These are phyloP conservation scores for Phlebopus sp. DNA, from an alignment of 1,284 basidiomycete genomes.

Conservation along the genomic window DNA sequence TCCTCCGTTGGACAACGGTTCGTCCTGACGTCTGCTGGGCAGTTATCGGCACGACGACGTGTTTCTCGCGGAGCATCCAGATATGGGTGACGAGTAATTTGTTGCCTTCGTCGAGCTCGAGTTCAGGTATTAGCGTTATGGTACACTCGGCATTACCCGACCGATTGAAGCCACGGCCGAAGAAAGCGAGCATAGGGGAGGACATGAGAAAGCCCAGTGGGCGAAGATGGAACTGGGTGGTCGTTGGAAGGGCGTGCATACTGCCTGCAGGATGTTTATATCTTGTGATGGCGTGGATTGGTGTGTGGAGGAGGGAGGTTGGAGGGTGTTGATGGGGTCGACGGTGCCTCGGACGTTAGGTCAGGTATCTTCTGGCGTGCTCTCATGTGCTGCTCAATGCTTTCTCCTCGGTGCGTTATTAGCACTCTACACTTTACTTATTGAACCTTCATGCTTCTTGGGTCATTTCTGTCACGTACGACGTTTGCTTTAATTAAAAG, in stretches of 20 bases:
- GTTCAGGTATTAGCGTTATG: conserved; percentile 3
- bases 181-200: conserved; percentile 36
- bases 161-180: conserved; percentile 15
- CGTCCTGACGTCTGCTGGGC: conserved; percentile 79
- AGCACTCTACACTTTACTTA: no score
- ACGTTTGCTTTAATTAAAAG: no score
- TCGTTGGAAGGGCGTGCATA: conserved; percentile 62
- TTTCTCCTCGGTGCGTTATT: background rate
- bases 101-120: conserved; percentile 7
- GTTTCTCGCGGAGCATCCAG: conserved; percentile 67
- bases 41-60: conserved; percentile 78
- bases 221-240: conserved; percentile 70
- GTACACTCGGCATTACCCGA: conserved; percentile 13
- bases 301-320: conserved; percentile 42
- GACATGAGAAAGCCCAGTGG: conserved; percentile 43
- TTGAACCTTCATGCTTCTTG: no score
- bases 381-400: conserved; percentile 1
- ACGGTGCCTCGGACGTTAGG: background rate
- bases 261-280: conserved; percentile 70
- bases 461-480: no score
- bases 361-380: background rate
- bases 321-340: conserved; percentile 33
- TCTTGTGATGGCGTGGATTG: conserved; percentile 77
- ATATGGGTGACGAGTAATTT: conserved; percentile 86
- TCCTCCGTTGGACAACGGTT: conserved; percentile 31